phyloP scores from a whole-genome alignment of 176 grass and related monocot genomes.

The Oropetium thomaeum region DNA sequence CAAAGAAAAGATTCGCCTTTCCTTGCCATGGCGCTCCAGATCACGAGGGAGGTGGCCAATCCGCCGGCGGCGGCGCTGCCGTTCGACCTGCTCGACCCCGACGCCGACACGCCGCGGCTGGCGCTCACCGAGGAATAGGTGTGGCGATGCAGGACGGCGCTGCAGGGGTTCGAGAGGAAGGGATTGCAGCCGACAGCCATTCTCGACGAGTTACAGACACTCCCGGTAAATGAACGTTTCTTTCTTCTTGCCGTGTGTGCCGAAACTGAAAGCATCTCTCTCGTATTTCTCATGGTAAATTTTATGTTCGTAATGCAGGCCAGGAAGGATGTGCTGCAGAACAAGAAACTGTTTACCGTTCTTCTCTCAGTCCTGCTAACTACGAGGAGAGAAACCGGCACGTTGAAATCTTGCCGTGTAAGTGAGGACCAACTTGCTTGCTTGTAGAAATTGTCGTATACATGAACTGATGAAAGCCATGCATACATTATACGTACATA shows the following conservation, averaged over 20 bases:
- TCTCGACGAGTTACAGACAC: slow-evolving; percentile 36
- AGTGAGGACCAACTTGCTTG: slow-evolving; percentile 12
- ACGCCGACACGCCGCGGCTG: slow-evolving; percentile 14
- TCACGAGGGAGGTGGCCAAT: too few species aligned
- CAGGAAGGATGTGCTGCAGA: background rate
- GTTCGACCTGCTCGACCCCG: slow-evolving; percentile 15
- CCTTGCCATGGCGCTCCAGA: too few species aligned
- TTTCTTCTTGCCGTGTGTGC: too few species aligned
- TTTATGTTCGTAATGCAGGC: too few species aligned
- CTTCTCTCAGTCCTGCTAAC: slow-evolving; percentile 48
- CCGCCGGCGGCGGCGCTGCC: background rate
- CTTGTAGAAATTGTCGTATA: too few species aligned
- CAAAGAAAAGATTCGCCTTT: too few species aligned
- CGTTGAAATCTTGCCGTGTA: slow-evolving; percentile 72
- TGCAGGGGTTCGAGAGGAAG: slow-evolving; percentile 50
- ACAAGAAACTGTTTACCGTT: slow-evolving; percentile 26
- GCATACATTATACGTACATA: background rate
- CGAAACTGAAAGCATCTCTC: background rate
- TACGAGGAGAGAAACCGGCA: slow-evolving; percentile 57
- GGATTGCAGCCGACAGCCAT: slow-evolving; percentile 12
- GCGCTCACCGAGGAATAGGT: slow-evolving; percentile 23
- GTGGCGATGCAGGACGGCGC: slow-evolving; percentile 42
- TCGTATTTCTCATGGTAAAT: background rate
- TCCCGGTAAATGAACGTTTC: slow-evolving; percentile 39
- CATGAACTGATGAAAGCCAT: background rate